These are phyloP conservation scores for Eucalyptus decipiens DNA, from an alignment of 345 rosid species.

Conservation along the genomic window DNA sequence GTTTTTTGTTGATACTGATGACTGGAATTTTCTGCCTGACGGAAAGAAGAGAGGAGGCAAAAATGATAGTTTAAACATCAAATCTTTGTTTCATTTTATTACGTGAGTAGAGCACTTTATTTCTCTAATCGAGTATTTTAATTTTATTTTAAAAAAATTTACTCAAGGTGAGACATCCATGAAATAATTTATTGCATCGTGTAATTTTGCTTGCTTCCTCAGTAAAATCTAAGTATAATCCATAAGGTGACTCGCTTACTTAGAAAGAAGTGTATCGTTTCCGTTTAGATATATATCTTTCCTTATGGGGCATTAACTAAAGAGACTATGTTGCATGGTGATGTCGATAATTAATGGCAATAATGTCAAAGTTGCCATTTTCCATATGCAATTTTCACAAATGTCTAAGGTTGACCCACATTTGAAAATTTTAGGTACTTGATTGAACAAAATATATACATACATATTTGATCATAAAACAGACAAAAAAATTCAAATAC, in stretches of 20 bases:
- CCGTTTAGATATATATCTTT: too few relatives aligned
- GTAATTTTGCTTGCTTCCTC: background rate
- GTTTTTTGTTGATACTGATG: background rate
- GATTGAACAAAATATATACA: too few relatives aligned
- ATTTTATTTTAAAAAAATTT: too few relatives aligned
- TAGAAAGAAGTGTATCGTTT: fast-evolving
- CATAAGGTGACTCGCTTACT: fast-evolving
- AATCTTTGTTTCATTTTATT: fast-evolving
- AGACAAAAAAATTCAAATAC: background rate
- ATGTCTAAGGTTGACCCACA: fast-evolving
- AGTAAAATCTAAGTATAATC: fast-evolving
- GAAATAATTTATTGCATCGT: background rate
- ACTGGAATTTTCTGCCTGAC: background rate
- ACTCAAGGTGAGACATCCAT: fast-evolving
- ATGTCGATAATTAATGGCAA: background rate
- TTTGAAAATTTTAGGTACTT: background rate
- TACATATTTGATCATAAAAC: too few relatives aligned
- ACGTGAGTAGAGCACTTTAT: background rate
- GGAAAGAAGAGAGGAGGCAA: background rate
- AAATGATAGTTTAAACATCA: background rate
- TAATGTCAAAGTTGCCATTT: background rate
- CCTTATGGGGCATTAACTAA: background rate
- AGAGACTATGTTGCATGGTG: fast-evolving
- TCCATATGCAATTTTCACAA: background rate
- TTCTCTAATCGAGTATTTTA: background rate